Percentiles rank a stretch among this genome's conserved stretches.
Evolutionary conservation across 768 basidiomycete species (phyloP).

Genomic region (Hericium erinaceus): DNA sequence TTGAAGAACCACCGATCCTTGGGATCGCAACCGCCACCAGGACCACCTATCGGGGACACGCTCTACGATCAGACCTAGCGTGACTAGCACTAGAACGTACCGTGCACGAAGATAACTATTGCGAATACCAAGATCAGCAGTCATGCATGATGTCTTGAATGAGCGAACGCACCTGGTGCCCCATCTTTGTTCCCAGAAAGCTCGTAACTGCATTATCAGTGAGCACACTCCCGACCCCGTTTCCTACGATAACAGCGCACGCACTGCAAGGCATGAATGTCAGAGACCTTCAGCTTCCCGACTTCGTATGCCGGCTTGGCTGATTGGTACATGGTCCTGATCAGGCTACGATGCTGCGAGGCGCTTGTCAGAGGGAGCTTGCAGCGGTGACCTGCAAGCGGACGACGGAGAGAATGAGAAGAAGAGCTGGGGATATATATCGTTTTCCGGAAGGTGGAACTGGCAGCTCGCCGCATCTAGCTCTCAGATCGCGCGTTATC

Average conservation of each 20-base stretch:
- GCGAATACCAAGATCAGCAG: background rate
- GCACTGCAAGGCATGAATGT: conserved; percentile 12
- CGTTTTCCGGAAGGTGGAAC: too few relatives aligned
- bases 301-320: conserved; percentile 5
- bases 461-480: too few relatives aligned
- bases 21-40: conserved; percentile 65
- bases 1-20: conserved; percentile 77
- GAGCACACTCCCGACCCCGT: background rate
- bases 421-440: too few relatives aligned
- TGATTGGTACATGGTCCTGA: conserved; percentile 8
- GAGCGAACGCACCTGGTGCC: conserved; percentile 7
- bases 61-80: background rate
- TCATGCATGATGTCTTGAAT: background rate
- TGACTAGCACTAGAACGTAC: background rate
- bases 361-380: too few relatives aligned
- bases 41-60: conserved; percentile 43
- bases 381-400: too few relatives aligned
- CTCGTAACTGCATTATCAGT: conserved; percentile 9
- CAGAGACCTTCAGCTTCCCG: conserved; percentile 13
- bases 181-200: conserved; percentile 12
- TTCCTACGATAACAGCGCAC: background rate
- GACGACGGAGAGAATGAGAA: too few relatives aligned
- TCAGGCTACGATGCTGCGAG: too few relatives aligned
- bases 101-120: conserved; percentile 14
- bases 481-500: too few relatives aligned